A percentile compares a stretch with the other conserved stretches of the same genome.
Conservation (phyloP, 352 stramenopile genomes). For the Globisporangium paddicum region DNA sequence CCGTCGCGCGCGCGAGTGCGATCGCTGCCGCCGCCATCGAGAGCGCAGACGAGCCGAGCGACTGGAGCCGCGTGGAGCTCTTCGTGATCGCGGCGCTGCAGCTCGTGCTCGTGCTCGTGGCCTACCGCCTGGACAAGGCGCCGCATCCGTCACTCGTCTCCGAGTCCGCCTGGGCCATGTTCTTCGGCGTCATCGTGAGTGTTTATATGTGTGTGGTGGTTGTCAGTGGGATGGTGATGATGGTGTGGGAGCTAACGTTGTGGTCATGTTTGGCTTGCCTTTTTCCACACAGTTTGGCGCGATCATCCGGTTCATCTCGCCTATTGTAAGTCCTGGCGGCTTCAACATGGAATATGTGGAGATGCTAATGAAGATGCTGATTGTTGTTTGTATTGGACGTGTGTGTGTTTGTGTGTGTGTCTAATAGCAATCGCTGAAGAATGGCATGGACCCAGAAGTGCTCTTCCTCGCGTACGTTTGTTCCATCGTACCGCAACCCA, state of each 20-base stretch:
- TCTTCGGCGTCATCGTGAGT: conserved; percentile 79
- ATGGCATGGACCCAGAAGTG: conserved; percentile 77
- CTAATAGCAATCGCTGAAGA: conserved; percentile 67
- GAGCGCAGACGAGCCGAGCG: conserved; percentile 20
- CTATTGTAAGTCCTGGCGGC: conserved; percentile 33
- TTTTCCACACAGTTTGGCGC: conserved; percentile 61
- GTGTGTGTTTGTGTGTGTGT: conserved; percentile 3
- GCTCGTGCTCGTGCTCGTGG: conserved; percentile 73
- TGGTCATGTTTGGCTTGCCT: not conserved
- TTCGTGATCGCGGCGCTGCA: conserved; percentile 80
- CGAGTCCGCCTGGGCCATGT: conserved; percentile 77
- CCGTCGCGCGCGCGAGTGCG: conserved; percentile 10
- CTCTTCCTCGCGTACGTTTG: conserved; percentile 72
- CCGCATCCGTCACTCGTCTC: conserved; percentile 67
- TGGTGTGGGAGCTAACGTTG: not conserved
- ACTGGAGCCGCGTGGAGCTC: conserved; percentile 75
- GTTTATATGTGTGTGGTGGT: not conserved
- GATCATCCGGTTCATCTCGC: conserved; percentile 73
- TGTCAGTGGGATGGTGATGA: not conserved
- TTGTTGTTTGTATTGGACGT: too few species aligned
- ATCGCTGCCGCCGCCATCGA: conserved; percentile 13
- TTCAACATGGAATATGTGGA: not conserved
- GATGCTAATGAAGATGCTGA: not conserved
- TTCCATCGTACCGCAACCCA: not conserved
- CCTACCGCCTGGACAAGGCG: conserved; percentile 73